Conservation (phyloP, 768 basidiomycete species). For the Lactifluus echinatus region DNA sequence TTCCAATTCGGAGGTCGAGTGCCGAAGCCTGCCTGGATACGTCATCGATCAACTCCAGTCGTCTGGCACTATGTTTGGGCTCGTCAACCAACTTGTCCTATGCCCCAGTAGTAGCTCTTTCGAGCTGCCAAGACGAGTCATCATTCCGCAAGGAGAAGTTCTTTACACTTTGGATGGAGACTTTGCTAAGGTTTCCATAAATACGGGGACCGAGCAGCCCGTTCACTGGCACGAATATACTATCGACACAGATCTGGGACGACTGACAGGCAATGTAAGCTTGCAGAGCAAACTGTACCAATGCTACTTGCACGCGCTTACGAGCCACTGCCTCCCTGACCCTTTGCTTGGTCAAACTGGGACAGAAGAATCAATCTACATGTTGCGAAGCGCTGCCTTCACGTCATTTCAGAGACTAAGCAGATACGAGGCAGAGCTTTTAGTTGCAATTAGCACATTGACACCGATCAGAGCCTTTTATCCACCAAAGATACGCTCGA, state of each 20-base stretch:
- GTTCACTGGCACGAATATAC: conserved; percentile 26
- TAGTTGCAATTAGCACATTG: not conserved
- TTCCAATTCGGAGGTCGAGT: conserved; percentile 28
- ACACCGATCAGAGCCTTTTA: conserved; percentile 4
- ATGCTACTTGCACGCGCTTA: conserved; percentile 40
- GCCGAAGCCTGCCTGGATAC: conserved; percentile 34
- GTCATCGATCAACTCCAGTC: conserved; percentile 36
- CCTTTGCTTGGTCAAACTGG: conserved; percentile 37
- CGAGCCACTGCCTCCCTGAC: conserved; percentile 35
- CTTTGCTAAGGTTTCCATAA: conserved; percentile 1
- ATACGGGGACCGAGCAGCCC: not conserved
- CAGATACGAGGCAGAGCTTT: not conserved
- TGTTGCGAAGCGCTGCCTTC: conserved; percentile 31
- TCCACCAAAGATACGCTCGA: not conserved
- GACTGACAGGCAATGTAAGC: conserved; percentile 24
- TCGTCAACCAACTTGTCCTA: conserved; percentile 26
- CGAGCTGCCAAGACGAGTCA: not conserved
- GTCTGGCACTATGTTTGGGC: conserved; percentile 37
- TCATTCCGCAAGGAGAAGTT: conserved; percentile 6
- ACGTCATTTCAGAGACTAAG: conserved; percentile 34
- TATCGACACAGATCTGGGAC: conserved; percentile 27
- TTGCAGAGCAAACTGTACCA: conserved; percentile 29
- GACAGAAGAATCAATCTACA: conserved; percentile 35
- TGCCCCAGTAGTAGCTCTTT: not conserved
- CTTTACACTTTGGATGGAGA: not conserved